phyloP scores from a whole-genome alignment of 768 basidiomycete species.

The Kwoniella dendrophila region DNA sequence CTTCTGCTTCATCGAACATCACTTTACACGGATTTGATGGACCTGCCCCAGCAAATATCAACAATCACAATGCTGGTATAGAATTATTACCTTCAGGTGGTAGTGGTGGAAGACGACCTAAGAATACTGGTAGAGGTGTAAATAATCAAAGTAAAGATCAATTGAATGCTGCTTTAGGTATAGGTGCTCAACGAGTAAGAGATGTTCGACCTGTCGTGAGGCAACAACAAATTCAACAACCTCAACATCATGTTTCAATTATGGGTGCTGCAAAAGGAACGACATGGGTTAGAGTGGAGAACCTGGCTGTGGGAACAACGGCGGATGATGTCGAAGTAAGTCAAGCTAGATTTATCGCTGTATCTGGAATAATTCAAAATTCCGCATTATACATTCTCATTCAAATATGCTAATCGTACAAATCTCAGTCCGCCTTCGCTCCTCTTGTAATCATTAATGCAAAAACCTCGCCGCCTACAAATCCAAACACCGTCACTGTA shows the following conservation, averaged over 20 bases:
- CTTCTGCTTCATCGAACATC: neutral
- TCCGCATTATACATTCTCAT: no score
- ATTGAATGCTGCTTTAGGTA: constrained; percentile 29
- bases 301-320: constrained; percentile 74
- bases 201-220: constrained; percentile 1
- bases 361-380: no score
- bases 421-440: constrained; percentile 70
- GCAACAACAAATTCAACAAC: neutral
- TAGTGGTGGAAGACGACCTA: constrained; percentile 11
- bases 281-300: constrained; percentile 66
- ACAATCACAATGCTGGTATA: constrained; percentile 37
- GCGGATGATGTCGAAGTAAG: constrained; percentile 72
- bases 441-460: constrained; percentile 65
- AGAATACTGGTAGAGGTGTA: constrained; percentile 12
- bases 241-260: constrained; percentile 31
- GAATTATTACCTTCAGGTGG: constrained; percentile 44
- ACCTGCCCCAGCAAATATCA: constrained; percentile 22
- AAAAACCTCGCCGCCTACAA: constrained; percentile 57
- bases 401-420: neutral
- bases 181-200: constrained; percentile 9
- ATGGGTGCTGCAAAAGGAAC: constrained; percentile 57
- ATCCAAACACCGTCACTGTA: constrained; percentile 60
- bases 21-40: constrained; percentile 35
- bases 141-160: constrained; percentile 19
- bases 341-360: neutral